Conservation (phyloP, 2,329 filamentous ascomycete genomes). For the Metarhizium anisopliae region DNA sequence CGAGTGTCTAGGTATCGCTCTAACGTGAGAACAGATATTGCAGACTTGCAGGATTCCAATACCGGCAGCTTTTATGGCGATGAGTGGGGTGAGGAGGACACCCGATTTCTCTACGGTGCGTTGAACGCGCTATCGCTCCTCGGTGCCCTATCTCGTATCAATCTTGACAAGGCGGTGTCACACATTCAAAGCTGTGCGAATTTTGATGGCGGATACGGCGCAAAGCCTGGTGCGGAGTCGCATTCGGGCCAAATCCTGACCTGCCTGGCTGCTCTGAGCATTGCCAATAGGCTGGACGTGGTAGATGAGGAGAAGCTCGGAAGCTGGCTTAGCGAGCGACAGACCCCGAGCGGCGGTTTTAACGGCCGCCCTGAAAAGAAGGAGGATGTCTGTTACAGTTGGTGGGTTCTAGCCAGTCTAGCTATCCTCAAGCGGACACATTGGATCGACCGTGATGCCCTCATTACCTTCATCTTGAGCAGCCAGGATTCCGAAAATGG, state of each 20-base stretch:
- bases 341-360: constrained; percentile 76
- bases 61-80: constrained; percentile 89
- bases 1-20: constrained; percentile 8
- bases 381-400: constrained; percentile 97
- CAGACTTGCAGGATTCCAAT: constrained; percentile 66
- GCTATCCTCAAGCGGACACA: constrained; percentile 80
- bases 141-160: constrained; percentile 59
- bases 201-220: constrained; percentile 89
- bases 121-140: constrained; percentile 85
- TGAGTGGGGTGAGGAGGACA: constrained; percentile 94
- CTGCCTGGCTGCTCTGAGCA: constrained; percentile 78
- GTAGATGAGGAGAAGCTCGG: constrained; percentile 76
- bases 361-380: constrained; percentile 93
- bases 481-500: constrained; percentile 82
- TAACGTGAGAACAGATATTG: constrained; percentile 51
- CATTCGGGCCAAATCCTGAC: constrained; percentile 95
- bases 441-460: constrained; percentile 82
- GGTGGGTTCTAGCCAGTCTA: constrained; percentile 93
- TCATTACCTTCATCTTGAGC: constrained; percentile 72
- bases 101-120: constrained; percentile 84
- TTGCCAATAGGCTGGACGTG: constrained; percentile 72
- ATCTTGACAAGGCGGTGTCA: constrained; percentile 70
- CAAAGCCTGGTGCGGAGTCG: constrained; percentile 82
- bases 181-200: constrained; percentile 81
- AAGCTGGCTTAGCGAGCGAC: constrained; percentile 87